Percentiles rank a stretch among this genome's conserved stretches.
Evolutionary conservation across 2,329 filamentous ascomycete species (phyloP).

Genomic region (Penicillium fuscoglaucum): DNA sequence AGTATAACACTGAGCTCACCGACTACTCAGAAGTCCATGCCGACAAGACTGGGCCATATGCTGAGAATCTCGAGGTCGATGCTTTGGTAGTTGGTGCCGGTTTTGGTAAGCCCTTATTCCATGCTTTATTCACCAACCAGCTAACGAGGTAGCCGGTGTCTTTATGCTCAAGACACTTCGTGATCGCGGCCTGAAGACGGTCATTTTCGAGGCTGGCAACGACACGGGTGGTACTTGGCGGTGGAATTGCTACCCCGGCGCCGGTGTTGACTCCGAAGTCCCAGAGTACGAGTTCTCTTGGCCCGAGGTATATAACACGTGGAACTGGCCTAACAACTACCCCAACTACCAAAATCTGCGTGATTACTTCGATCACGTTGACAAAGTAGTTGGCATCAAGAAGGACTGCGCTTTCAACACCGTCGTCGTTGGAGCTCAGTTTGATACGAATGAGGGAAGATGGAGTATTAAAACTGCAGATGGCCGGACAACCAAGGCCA

Average conservation of each 20-base stretch:
- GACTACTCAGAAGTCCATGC: slow-evolving; percentile 9
- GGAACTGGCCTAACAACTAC: slow-evolving; percentile 44
- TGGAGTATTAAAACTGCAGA: slow-evolving; percentile 51
- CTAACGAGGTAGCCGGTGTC: slow-evolving; percentile 56
- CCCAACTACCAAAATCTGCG: slow-evolving; percentile 41
- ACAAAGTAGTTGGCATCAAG: slow-evolving; percentile 45
- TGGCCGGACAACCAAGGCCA: slow-evolving; percentile 42
- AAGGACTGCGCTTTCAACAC: slow-evolving; percentile 50
- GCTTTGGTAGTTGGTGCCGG: slow-evolving; percentile 33
- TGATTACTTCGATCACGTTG: slow-evolving; percentile 51
- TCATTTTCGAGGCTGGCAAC: slow-evolving; percentile 56
- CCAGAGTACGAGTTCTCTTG: slow-evolving; percentile 57
- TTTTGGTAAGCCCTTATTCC: slow-evolving; percentile 17
- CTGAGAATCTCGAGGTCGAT: slow-evolving; percentile 27
- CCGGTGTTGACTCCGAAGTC: slow-evolving; percentile 55
- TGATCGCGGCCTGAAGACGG: slow-evolving; percentile 45
- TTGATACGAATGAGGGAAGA: slow-evolving; percentile 34
- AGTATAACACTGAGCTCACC: slow-evolving; percentile 14
- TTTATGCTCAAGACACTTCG: slow-evolving; percentile 17
- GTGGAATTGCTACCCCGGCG: slow-evolving; percentile 59
- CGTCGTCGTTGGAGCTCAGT: slow-evolving; percentile 45
- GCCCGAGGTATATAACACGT: slow-evolving; percentile 50
- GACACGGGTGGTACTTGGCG: slow-evolving; percentile 57
- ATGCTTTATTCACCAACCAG: slow-evolving; percentile 53
- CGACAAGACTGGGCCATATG: slow-evolving; percentile 20